Evolutionary conservation across 371 early-diverging fungal species (phyloP), one percentile per base, ranked within the genome.

Genomic region (Coemansia sp.): DNA sequence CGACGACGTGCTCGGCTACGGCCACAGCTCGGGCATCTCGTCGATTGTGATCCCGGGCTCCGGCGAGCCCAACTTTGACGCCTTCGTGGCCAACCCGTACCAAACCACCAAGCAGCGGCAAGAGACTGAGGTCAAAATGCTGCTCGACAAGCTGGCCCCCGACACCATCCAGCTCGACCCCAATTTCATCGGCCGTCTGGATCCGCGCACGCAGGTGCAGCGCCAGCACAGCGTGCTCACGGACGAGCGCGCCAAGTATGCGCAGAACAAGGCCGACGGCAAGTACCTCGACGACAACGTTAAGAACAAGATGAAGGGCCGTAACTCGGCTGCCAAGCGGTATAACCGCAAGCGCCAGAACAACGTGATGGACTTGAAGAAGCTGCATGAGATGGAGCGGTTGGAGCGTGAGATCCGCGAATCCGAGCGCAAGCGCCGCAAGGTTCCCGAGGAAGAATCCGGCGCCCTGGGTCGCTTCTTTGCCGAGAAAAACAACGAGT

Each of bases 1-100:
- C 85, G 99, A 99, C 77, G 99, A 99, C 87, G 91, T 97, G 10
- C 86, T 99, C 12, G 95, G 94, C 9, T 69, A 91, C 57, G 98
- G 96, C n/a, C 94, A 94, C 79, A 67, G 77, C 32, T 76, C 83
- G 31, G 99, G 99, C 12, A 77, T 99, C 16, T 81, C 87, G 16
- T 90, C 87, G 64, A 75, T 99, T 34, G 84, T 98, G 31, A 83
- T 99, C 31, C 99, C 99, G 14, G 97, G 95, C 14, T 78, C 95
- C 39, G 98, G 99, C 65, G 97, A 99, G 78, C 94, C 99, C 70
- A 94, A 94, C 87, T 97, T 91, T 84, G 99, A 99, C 80, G 83
- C 92, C 11, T 72, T 93, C 46, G 97, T 94, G 75, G 92, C 92
- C 60, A 97, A 96, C 81, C 99, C 98, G 38, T 99, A 86, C 88